Base-by-base conservation (phyloP, 2,329 filamentous ascomycete species). In the Fusarium sp. region DNA sequence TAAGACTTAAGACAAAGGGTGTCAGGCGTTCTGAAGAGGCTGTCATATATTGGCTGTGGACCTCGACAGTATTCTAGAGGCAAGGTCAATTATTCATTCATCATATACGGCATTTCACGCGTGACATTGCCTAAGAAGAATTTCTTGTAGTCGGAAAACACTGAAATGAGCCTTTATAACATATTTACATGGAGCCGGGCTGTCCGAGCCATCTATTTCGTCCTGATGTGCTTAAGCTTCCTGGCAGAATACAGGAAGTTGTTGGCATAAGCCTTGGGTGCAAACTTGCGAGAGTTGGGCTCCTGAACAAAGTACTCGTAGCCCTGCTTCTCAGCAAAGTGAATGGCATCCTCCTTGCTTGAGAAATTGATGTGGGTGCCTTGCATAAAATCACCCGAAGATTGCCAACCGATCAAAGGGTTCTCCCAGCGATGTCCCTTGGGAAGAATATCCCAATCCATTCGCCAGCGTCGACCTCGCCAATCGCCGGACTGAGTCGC, bases 231-330 rank as follows among this genome's bases (percentile, higher is more conserved):
- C 88, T 98, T 98, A 81, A 98, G 86, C 89, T 95, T 96, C 83
- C 90, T 92, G 17, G 93, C 86, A 70, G 91, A 91, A 86, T 97
- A 95, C 72, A 95, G 80, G 83, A 98, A 99, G 86, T 98, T 97
- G 84, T 97, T 97, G 68, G 96, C 95, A 82, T 99, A 99, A 15
- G 94, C 78, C 90, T 99, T 99, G 68, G 94, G 93, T 20, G 90
- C 86, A 77, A 98, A 92, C 79, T 92, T 93, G 80, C 96, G 91
- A 83, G 90, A 90, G 79, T 98, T 97, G 39, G 96, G 95, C 85
- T 98, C 96, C 86, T 98, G 96, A 29, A 99, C 95, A 81, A 96
- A 98, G 84, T 97, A 99, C 81, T 99, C 95, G 81, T 99, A 99
- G 39, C 97, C 96, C 83, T 99, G 96, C 89, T 98, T 99, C 86